Base-by-base conservation (phyloP, 441 rosid genomes). In the Brassica hybrid region DNA sequence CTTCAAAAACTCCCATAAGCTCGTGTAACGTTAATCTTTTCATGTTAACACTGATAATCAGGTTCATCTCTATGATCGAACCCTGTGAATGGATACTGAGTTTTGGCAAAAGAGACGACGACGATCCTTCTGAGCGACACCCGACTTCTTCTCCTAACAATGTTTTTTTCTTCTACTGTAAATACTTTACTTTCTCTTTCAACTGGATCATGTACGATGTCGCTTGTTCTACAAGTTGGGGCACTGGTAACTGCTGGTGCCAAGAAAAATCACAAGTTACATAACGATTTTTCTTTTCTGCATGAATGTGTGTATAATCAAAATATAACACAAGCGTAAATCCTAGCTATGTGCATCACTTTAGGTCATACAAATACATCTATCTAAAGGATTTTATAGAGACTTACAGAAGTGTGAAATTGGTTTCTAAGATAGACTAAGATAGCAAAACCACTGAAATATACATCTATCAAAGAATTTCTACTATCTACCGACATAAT, bases 211-310 rank as follows among this genome's bases (percentile, higher is more conserved):
- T 71, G 69, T 84, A 58, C n/a, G 65, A 32, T 16, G 73, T 59
- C 5, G 87, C 81, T 45, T 75, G 60, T 14, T 77, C 84, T 38
- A 84, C n/a, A 56, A 79, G 70, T 21, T 79, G 72, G 11, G 79
- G 83, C 76, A 59, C 79, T 5, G 78, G 67, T 34, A 79, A 64
- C 82, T 74, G 62, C 16, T 54, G 6, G 67, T 36, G 13, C 14
- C 58, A 72, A 38, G 7, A 48, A 67, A 48, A 67, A 30, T 1
- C 9, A 21, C n/a, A 71, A 30, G 61, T 59, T 45, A 61, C 64
- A 13, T 60, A 14, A 10, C n/a, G 3, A 41, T 41, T 10, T 48
- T 18, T 25, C 5, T 30, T 36, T 30, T 18, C 10, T 9, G 58
- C 50, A 58, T 57, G 78, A 10, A 38, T 58, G 48, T 66, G 50